Evolutionary conservation across 208 protist genomes (phyloP).

Genomic region (Porcisia hertigi): DNA sequence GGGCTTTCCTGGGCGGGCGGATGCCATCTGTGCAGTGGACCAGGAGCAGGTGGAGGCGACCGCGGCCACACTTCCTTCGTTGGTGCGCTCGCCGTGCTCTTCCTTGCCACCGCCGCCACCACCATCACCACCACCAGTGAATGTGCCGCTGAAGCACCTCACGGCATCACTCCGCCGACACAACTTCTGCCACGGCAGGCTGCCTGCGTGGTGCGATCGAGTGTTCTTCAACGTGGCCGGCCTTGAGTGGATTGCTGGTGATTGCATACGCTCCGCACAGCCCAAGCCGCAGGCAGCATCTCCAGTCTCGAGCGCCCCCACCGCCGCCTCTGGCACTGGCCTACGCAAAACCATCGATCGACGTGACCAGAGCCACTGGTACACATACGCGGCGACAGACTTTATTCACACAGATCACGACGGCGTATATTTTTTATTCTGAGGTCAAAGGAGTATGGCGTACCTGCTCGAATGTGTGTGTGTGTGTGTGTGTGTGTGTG

Average conservation of each 20-base stretch:
- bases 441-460: neutral
- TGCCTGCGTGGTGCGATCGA: slow-evolving; percentile 89
- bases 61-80: neutral
- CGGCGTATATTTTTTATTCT: slow-evolving; percentile 50
- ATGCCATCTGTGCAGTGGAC: neutral
- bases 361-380: slow-evolving; percentile 18
- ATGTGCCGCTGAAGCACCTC: slow-evolving; percentile 22
- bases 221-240: slow-evolving; percentile 76
- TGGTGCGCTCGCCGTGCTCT: neutral
- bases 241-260: slow-evolving; percentile 59
- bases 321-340: neutral
- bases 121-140: neutral
- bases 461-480: neutral
- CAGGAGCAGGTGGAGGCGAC: neutral
- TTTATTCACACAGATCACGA: slow-evolving; percentile 79
- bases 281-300: slow-evolving; percentile 5
- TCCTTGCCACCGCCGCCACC: neutral
- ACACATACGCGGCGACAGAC: slow-evolving; percentile 56
- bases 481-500: neutral
- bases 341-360: neutral
- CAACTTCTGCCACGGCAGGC: slow-evolving; percentile 44
- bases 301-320: neutral
- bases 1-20: neutral
- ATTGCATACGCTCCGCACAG: slow-evolving; percentile 17
- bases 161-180: slow-evolving; percentile 15